A percentile compares a stretch with the other conserved stretches of the same genome.
Conservation (phyloP, 495 filamentous ascomycete genomes). For the Lasiosphaeria hispida region DNA sequence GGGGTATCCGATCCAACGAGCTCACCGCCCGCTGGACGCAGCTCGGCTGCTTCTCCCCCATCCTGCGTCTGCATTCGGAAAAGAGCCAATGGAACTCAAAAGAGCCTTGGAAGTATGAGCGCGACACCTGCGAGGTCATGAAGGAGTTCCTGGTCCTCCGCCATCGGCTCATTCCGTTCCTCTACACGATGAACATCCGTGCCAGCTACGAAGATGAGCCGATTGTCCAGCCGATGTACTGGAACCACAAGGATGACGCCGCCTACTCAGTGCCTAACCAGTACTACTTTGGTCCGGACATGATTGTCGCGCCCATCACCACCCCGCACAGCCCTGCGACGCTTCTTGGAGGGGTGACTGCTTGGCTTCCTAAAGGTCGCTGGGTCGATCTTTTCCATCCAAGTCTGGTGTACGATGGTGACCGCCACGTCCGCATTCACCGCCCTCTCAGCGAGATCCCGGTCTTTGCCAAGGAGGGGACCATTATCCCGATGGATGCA, state of each 20-base stretch:
- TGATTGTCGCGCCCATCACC: slow-evolving; percentile 55
- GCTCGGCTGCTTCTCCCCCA: slow-evolving; percentile 56
- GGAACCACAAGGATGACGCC: slow-evolving; percentile 48
- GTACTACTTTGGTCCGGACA: slow-evolving; percentile 52
- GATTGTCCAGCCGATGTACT: slow-evolving; percentile 59
- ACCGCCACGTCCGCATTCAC: slow-evolving; percentile 45
- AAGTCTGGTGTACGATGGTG: slow-evolving; percentile 51
- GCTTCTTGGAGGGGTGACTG: slow-evolving; percentile 36
- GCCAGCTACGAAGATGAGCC: slow-evolving; percentile 44
- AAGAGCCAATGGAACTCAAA: slow-evolving; percentile 52
- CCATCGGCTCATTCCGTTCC: slow-evolving; percentile 55
- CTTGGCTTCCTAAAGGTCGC: slow-evolving; percentile 51
- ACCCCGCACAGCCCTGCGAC: slow-evolving; percentile 39
- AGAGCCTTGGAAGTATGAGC: slow-evolving; percentile 55
- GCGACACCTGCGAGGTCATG: slow-evolving; percentile 41
- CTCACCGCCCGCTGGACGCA: slow-evolving; percentile 58
- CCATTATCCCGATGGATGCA: slow-evolving; percentile 52
- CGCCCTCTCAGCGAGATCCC: slow-evolving; percentile 44
- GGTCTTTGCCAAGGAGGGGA: slow-evolving; percentile 52
- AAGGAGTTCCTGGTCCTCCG: slow-evolving; percentile 46
- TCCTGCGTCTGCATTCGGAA: slow-evolving; percentile 55
- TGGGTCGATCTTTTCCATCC: slow-evolving; percentile 52
- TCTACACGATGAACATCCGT: slow-evolving; percentile 55
- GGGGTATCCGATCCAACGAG: slow-evolving; percentile 51
- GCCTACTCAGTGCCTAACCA: slow-evolving; percentile 53